Evolutionary conservation across 2,329 filamentous ascomycete species (phyloP), one percentile per base, ranked within the genome.

Genomic region (Scopulariopsis brevicaulis): DNA sequence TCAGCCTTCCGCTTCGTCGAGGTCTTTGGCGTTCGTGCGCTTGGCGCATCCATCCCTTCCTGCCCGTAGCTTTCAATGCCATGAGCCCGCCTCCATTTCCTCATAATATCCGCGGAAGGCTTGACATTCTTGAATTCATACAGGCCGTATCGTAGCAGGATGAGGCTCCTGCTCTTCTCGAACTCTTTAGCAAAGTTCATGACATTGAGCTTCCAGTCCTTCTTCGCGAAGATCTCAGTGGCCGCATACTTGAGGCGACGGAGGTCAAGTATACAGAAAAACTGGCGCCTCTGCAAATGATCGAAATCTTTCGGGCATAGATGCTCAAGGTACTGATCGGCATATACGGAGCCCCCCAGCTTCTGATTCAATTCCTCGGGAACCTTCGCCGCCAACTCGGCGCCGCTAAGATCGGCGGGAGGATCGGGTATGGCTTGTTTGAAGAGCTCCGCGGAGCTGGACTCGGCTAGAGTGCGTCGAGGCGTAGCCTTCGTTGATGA

Each of bases 101-200:
- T 80, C 57, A 83, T 71, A 10, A 82, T 73, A 46, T 82, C 78
- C 60, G 77, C 77, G 0, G 80, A 81, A 1, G 80, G 79, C 64
- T 82, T 82, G 50, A 83, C 76, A 20, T 79, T 83, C 70, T 83
- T 82, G 70, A 84, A 84, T 64, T 83, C 78, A 64, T 84, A 84
- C 1, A 84, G 74, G 2, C 81, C 81, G 61, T 84, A 84, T 54
- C 81, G 79, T 58, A 84, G 65, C 69, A 84, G 77, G 59, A 84
- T 83, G 51, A 84, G 70, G 63, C 80, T 81, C 54, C 81, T 74
- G 65, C 80, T 84, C 72, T 84, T 84, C 66, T 84, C 81, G 60
- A 82, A 84, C 66, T 84, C 81, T 66, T 83, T 84, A 46, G 81
- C 80, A 59, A 84, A 84, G 66, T 83, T 84, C 62, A 80, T 67